phyloP scores from a whole-genome alignment of 306 rosid genomes.

The Rubus parviflorus region DNA sequence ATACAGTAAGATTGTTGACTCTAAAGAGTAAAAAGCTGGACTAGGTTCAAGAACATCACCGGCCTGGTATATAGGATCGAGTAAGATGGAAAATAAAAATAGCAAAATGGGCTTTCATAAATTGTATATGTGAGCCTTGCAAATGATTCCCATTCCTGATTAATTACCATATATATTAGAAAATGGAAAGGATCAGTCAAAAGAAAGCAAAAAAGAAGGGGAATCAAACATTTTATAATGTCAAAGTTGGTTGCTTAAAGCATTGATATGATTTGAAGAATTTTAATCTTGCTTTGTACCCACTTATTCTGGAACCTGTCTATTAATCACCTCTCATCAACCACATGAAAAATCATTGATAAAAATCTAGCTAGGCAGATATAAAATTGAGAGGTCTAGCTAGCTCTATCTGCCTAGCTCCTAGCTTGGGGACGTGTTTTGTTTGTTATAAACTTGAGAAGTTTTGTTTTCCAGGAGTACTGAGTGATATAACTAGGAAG shows the following conservation, averaged over 20 bases:
- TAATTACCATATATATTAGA: constrained; percentile 15
- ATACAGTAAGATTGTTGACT: constrained; percentile 12
- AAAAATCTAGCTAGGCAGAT: constrained; percentile 1
- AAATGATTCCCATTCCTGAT: constrained; percentile 36
- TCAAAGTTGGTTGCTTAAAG: constrained; percentile 60
- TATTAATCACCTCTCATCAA: constrained; percentile 24
- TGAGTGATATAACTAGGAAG: background rate
- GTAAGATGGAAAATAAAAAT: background rate
- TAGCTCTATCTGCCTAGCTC: constrained; percentile 11
- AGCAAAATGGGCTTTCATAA: constrained; percentile 18
- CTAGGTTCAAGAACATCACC: constrained; percentile 5
- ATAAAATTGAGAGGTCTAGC: constrained; percentile 20
- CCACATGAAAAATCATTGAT: constrained; percentile 7
- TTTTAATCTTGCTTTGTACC: constrained; percentile 74
- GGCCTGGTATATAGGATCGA: background rate
- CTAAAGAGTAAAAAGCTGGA: background rate
- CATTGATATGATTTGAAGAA: constrained; percentile 57
- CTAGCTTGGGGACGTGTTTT: background rate
- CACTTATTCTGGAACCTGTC: constrained; percentile 47
- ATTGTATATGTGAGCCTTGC: constrained; percentile 8
- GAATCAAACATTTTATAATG: constrained; percentile 45
- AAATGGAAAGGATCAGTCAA: constrained; percentile 41
- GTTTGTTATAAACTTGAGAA: background rate
- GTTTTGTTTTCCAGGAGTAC: background rate
- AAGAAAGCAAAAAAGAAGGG: constrained; percentile 39